Conservation (phyloP, 2,329 filamentous ascomycete species). For the Monosporascus sp. region DNA sequence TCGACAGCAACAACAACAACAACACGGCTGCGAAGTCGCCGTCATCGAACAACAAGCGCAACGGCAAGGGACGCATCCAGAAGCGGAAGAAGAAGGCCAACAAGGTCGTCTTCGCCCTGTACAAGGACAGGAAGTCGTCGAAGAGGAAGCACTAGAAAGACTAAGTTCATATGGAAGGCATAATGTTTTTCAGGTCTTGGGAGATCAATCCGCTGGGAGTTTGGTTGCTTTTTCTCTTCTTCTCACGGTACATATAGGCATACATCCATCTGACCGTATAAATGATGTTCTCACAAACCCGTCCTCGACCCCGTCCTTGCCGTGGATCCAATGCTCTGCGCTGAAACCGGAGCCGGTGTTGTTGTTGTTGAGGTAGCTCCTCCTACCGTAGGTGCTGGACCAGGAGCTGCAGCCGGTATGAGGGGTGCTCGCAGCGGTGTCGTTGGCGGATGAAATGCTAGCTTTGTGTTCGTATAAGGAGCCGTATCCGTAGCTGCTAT, state of each 20-base stretch:
- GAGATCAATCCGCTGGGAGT: slow-evolving; percentile 17
- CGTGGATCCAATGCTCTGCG: slow-evolving; percentile 1
- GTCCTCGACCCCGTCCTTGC: slow-evolving; percentile 5
- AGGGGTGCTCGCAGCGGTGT: not conserved
- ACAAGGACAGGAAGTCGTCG: slow-evolving; percentile 45
- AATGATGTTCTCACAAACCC: slow-evolving; percentile 21
- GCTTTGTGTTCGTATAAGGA: not conserved
- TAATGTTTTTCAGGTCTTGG: slow-evolving; percentile 2
- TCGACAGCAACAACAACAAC: slow-evolving; percentile 41
- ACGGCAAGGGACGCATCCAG: slow-evolving; percentile 47
- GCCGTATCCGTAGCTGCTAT: not conserved
- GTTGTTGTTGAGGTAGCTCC: slow-evolving; percentile 4
- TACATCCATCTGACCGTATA: slow-evolving; percentile 13
- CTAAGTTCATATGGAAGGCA: slow-evolving; percentile 15
- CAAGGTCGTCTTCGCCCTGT: slow-evolving; percentile 56
- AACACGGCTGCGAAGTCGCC: slow-evolving; percentile 9
- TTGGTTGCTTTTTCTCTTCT: slow-evolving; percentile 15
- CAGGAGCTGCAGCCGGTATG: not conserved
- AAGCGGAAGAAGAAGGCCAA: slow-evolving; percentile 51
- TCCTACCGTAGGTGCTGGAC: slow-evolving; percentile 1
- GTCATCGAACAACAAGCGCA: slow-evolving; percentile 29
- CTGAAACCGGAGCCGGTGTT: slow-evolving; percentile 2
- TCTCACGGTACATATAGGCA: slow-evolving; percentile 13
- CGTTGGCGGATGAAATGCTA: not conserved
- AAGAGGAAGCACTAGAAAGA: slow-evolving; percentile 30